Percentiles rank a stretch among this genome's conserved stretches.
phyloP scores from a whole-genome alignment of 768 basidiomycete genomes.

The Macrolepiota fuliginosa region DNA sequence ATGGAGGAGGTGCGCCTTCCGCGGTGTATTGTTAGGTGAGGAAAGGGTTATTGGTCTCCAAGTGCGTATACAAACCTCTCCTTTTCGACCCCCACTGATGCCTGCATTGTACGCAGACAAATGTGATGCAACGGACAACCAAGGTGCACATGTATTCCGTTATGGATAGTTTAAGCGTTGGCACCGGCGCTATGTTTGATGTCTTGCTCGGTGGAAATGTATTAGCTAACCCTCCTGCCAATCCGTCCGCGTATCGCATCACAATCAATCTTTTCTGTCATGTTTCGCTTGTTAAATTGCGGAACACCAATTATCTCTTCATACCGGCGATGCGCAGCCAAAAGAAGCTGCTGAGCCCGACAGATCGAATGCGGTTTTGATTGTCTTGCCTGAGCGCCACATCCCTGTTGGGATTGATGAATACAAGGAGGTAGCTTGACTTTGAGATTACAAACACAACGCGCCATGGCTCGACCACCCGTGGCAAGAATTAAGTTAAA shows the following conservation, averaged over 20 bases:
- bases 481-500: constrained; percentile 48
- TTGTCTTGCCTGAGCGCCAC: constrained; percentile 46
- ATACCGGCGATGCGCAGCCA: constrained; percentile 50
- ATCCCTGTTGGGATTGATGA: constrained; percentile 26
- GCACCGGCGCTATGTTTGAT: not conserved
- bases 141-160: not conserved
- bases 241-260: not conserved
- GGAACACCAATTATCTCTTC: constrained; percentile 4
- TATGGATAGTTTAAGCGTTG: not conserved
- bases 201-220: not conserved
- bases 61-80: constrained; percentile 22
- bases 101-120: not conserved
- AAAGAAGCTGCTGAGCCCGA: constrained; percentile 48
- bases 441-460: constrained; percentile 21
- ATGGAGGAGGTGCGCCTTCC: constrained; percentile 17
- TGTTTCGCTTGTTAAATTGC: not conserved
- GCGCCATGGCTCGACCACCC: constrained; percentile 46
- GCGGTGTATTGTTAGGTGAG: constrained; percentile 39
- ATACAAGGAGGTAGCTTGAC: not conserved
- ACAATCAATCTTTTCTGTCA: not conserved
- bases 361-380: constrained; percentile 38
- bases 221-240: not conserved
- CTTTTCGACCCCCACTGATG: not conserved
- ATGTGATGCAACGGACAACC: not conserved
- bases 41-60: constrained; percentile 35